These are phyloP conservation scores for Phaeosphaeria sp. DNA, from an alignment of 2,329 filamentous ascomycete species.

Conservation along the genomic window DNA sequence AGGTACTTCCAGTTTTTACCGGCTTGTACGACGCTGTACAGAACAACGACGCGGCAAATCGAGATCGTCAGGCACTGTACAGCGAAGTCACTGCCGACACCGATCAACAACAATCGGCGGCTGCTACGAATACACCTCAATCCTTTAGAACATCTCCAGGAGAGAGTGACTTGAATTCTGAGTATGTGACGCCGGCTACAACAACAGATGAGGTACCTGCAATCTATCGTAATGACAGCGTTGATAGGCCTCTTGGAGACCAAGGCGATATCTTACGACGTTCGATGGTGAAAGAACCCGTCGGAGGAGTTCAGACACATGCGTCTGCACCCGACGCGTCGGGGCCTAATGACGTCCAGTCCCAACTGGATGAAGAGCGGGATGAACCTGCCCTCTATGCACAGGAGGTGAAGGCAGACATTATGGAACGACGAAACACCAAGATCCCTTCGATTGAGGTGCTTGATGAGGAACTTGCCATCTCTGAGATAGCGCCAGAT, in stretches of 20 bases:
- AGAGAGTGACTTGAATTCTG: background rate
- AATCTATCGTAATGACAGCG: background rate
- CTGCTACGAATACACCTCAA: background rate
- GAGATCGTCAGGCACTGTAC: no score
- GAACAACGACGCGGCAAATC: no score
- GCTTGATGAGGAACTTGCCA: no score
- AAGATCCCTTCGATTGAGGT: background rate
- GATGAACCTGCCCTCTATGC: background rate
- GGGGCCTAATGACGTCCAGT: background rate
- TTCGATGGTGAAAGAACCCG: no score
- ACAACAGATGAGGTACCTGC: background rate
- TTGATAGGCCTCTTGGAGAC: no score
- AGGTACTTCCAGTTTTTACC: no score
- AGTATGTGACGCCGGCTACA: background rate
- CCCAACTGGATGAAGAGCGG: background rate
- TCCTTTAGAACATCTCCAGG: background rate
- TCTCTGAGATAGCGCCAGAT: no score
- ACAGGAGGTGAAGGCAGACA: background rate
- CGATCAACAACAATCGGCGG: background rate
- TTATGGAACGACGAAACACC: background rate
- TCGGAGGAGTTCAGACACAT: no score
- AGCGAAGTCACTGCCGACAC: no score
- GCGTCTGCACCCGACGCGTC: background rate
- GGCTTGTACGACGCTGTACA: no score
- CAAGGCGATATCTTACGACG: no score